Evolutionary conservation across 2,329 filamentous ascomycete genomes (phyloP).

Genomic region (Exophiala phaeomuriformis): DNA sequence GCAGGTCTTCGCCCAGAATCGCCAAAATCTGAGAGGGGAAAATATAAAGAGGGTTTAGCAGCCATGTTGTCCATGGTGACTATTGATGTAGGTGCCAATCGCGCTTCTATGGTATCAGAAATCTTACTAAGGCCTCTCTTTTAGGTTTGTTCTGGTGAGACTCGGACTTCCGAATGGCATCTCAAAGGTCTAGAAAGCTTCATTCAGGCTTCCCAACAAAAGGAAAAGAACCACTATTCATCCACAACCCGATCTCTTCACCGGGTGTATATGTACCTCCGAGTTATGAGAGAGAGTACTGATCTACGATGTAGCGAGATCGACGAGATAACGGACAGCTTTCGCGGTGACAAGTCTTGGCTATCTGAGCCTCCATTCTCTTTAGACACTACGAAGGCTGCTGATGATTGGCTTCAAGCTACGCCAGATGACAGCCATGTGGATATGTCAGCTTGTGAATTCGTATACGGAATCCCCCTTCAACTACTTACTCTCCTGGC

Average conservation of each 20-base stretch:
- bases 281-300: conserved; percentile 3
- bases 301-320: neutral
- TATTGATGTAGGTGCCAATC: neutral
- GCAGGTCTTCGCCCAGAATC: neutral
- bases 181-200: conserved; percentile 3
- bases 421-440: neutral
- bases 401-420: neutral
- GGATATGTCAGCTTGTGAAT: conserved; percentile 5
- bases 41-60: conserved; percentile 5
- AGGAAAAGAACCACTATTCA: conserved; percentile 4
- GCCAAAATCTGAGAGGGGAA: neutral
- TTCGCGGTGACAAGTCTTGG: neutral
- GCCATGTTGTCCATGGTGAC: conserved; percentile 7
- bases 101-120: neutral
- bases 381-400: neutral
- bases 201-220: conserved; percentile 1
- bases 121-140: neutral
- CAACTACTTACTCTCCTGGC: neutral
- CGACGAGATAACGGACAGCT: no score
- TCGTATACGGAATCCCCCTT: conserved; percentile 3
- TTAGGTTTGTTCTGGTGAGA: conserved; percentile 5
- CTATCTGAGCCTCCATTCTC: neutral
- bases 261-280: conserved; percentile 5
- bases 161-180: conserved; percentile 1
- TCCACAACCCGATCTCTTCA: conserved; percentile 3